Percentiles rank a stretch among this genome's conserved stretches.
phyloP scores from a whole-genome alignment of 2,329 filamentous ascomycete genomes.

The Hypomyces perniciosus region DNA sequence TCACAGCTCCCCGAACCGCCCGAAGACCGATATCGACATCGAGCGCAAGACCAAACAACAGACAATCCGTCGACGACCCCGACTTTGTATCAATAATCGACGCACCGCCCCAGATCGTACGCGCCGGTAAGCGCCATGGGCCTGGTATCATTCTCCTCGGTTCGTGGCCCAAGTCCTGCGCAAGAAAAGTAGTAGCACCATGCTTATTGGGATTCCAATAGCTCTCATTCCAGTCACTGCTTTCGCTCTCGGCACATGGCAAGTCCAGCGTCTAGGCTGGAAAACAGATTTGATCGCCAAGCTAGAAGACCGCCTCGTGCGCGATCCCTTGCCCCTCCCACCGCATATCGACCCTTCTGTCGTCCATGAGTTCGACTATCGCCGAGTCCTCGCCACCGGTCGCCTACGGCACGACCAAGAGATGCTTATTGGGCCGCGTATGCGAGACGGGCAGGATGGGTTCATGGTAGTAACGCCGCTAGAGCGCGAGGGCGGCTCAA shows the following conservation, averaged over 20 bases:
- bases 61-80: slow-evolving; percentile 64
- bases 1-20: slow-evolving; percentile 2
- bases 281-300: slow-evolving; percentile 89
- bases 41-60: slow-evolving; percentile 16
- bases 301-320: slow-evolving; percentile 85
- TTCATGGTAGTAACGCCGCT: slow-evolving; percentile 89
- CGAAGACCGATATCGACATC: slow-evolving; percentile 15
- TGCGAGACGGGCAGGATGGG: slow-evolving; percentile 83
- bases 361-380: slow-evolving; percentile 85
- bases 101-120: slow-evolving; percentile 74
- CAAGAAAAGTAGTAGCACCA: no score
- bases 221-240: slow-evolving; percentile 87
- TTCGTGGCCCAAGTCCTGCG: slow-evolving; percentile 26
- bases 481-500: slow-evolving; percentile 62
- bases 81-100: slow-evolving; percentile 82
- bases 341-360: slow-evolving; percentile 75
- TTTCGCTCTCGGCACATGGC: slow-evolving; percentile 88
- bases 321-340: slow-evolving; percentile 78
- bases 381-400: slow-evolving; percentile 72
- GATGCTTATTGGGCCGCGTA: slow-evolving; percentile 89
- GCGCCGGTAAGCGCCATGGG: slow-evolving; percentile 66
- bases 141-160: slow-evolving; percentile 74
- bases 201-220: slow-evolving; percentile 17
- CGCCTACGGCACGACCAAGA: slow-evolving; percentile 80
- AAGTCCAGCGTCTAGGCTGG: slow-evolving; percentile 87